These are phyloP conservation scores for Populus alba DNA, from an alignment of 345 rosid genomes.

Conservation along the genomic window DNA sequence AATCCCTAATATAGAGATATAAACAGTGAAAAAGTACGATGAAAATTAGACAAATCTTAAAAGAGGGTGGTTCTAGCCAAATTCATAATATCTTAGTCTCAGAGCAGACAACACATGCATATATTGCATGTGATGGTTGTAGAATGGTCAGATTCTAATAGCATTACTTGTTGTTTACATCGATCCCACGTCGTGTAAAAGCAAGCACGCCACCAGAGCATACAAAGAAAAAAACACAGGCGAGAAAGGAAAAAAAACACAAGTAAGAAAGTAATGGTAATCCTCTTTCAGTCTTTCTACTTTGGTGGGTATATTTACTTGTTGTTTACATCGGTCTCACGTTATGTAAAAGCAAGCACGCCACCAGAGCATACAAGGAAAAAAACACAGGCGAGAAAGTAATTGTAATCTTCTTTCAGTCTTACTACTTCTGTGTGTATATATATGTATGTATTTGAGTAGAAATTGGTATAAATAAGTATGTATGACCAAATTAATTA, in stretches of 20 bases:
- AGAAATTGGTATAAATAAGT: neutral
- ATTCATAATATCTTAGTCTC: neutral
- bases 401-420: neutral
- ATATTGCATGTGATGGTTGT: neutral
- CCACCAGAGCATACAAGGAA: neutral
- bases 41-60: too few relatives aligned
- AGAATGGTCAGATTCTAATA: neutral
- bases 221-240: neutral
- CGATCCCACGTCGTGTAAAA: neutral
- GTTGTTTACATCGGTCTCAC: neutral
- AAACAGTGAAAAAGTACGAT: too few relatives aligned
- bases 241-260: neutral
- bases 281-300: too few relatives aligned
- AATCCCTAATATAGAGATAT: too few relatives aligned
- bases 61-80: too few relatives aligned
- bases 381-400: neutral
- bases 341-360: neutral
- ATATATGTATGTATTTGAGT: neutral
- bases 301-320: too few relatives aligned
- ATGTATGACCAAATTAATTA: too few relatives aligned
- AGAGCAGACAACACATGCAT: neutral
- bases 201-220: neutral
- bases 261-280: neutral
- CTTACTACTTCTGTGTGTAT: neutral
- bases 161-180: neutral